These are phyloP conservation scores for Periconia digitata DNA, from an alignment of 2,329 filamentous ascomycete species.

Conservation along the genomic window DNA sequence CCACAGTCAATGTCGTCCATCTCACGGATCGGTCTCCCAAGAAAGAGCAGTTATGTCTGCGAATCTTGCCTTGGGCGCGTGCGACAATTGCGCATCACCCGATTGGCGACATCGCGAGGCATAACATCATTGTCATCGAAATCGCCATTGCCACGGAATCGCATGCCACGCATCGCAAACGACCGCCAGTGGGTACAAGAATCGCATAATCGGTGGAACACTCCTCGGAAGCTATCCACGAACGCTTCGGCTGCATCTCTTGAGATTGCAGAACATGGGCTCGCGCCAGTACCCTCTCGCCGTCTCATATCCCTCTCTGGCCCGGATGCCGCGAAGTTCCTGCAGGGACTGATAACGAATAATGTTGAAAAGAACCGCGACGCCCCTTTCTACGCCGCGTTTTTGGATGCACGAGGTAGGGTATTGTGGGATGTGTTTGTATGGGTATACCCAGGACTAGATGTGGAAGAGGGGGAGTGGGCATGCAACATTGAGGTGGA, in stretches of 20 bases:
- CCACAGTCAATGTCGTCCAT: constrained; percentile 14
- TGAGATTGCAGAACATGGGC: constrained; percentile 47
- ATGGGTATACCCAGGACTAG: constrained; percentile 53
- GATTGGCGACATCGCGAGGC: constrained; percentile 7
- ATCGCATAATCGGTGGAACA: not conserved
- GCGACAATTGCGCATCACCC: constrained; percentile 4
- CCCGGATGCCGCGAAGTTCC: constrained; percentile 76
- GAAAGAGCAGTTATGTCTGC: constrained; percentile 19
- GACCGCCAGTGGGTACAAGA: not conserved
- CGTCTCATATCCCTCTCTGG: constrained; percentile 79
- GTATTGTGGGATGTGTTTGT: constrained; percentile 89
- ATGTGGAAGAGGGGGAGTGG: constrained; percentile 38
- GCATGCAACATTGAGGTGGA: constrained; percentile 84
- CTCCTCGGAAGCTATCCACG: not conserved
- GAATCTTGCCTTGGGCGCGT: constrained; percentile 19
- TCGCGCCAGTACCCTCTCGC: constrained; percentile 66
- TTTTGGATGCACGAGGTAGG: constrained; percentile 79
- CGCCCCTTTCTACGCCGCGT: constrained; percentile 67
- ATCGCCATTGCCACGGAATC: not conserved
- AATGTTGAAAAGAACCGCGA: constrained; percentile 57
- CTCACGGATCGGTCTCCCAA: constrained; percentile 1
- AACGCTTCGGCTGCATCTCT: constrained; percentile 17
- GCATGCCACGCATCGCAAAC: not conserved
- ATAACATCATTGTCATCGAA: constrained; percentile 12
- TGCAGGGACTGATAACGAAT: constrained; percentile 85